Base-by-base conservation (phyloP, 2,329 filamentous ascomycete genomes). In the Decorospora gaudefroyi region DNA sequence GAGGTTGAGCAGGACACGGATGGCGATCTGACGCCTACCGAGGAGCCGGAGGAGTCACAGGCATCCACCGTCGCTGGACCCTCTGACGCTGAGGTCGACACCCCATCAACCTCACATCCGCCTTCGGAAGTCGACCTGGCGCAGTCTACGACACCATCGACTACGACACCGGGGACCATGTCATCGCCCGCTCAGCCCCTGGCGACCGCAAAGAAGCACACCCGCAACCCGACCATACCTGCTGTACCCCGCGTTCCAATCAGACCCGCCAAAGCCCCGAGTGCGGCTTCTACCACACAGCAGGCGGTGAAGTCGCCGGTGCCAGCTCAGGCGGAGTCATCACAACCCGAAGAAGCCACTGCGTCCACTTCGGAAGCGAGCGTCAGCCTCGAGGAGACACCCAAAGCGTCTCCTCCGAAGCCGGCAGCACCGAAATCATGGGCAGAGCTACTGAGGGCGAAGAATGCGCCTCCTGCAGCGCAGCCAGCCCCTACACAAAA, bases 371-470 rank as follows among this genome's bases (percentile, higher is more conserved):
- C 50, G 11, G 60, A 62, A 18, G 32, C 42, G 1, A 45, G 19
- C 18, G 49, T 17, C 6, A 53, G 38, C 21, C 47, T 56, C 11
- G 72, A 73, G 16, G 66, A 72, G 27, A 53, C 70, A 11, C 53
- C 66, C 4, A 74, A 74, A 33, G 64, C 70, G 49, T 68, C 73
- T 1, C 65, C 74, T 36, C 65, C 70, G n/a, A 72, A 76, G 31
- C 71, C 76, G n/a, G 78, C 80, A 17, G 55, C 69, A 6, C 74
- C 74, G 7, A 77, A 85, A 60, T 84, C 82, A 1, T 89, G 85
- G 85, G 83, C 85, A 17, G 85, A 86, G 51, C 74, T 88, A 30
- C 78, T 88, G 38, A 78, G 82, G 39, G 72, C 76, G 7, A 78
- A 79, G 55, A 69, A 74, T 34, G 53, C 72, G 31, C 57, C 70